These are phyloP conservation scores for Gossypium sturtianum DNA, from an alignment of 345 rosid genomes.

Conservation along the genomic window DNA sequence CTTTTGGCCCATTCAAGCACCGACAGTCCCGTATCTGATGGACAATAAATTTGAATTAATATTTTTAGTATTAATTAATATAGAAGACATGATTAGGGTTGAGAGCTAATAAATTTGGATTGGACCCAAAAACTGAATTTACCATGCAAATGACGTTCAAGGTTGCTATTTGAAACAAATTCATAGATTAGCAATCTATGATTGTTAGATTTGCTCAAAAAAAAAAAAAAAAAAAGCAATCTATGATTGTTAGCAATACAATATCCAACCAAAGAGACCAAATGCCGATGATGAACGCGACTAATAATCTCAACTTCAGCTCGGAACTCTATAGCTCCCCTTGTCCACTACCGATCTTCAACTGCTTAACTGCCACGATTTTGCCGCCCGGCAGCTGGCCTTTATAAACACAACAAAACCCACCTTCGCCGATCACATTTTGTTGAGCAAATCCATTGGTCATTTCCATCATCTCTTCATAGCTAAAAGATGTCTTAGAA, in stretches of 20 bases:
- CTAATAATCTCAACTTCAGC: constrained; percentile 96
- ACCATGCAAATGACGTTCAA: constrained; percentile 92
- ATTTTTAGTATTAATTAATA: no score
- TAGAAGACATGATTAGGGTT: no score
- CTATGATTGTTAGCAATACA: constrained; percentile 60
- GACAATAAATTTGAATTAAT: not conserved
- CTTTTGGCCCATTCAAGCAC: constrained; percentile 81
- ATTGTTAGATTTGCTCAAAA: no score
- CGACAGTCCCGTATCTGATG: constrained; percentile 45
- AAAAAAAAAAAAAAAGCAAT: no score
- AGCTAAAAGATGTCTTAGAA: constrained; percentile 49
- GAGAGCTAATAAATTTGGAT: no score
- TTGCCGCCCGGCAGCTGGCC: constrained; percentile 53
- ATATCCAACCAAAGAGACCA: constrained; percentile 90
- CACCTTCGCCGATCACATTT: constrained; percentile 85
- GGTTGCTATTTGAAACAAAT: constrained; percentile 76
- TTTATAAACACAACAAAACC: constrained; percentile 81
- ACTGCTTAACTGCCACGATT: constrained; percentile 81
- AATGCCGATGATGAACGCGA: constrained; percentile 90
- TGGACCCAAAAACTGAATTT: constrained; percentile 14
- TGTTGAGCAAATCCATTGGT: constrained; percentile 68
- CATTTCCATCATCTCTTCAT: constrained; percentile 76
- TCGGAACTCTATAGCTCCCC: constrained; percentile 88
- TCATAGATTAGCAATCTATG: constrained; percentile 84
- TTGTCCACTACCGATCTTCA: constrained; percentile 92